Conservation (phyloP, 2,329 filamentous ascomycete species). For the Epichloe baconii region DNA sequence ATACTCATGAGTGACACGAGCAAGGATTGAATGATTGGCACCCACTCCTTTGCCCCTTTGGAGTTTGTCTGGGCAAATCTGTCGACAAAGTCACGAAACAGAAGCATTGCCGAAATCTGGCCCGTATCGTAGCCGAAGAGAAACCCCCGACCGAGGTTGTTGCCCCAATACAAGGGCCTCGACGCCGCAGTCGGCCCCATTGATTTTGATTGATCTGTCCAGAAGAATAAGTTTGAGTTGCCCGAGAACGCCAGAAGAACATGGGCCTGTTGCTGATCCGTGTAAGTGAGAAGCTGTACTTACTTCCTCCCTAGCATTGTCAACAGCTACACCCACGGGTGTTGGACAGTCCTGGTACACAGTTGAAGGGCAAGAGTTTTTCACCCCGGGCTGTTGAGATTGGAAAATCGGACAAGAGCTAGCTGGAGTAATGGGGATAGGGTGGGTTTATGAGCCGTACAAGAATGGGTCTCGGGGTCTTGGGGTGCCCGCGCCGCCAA, state of each 20-base stretch:
- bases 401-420: not conserved
- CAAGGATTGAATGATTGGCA: conserved; percentile 32
- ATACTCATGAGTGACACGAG: conserved; percentile 45
- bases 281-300: not conserved
- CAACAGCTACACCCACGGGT: not conserved
- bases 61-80: conserved; percentile 37
- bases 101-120: conserved; percentile 39
- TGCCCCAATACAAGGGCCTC: conserved; percentile 30
- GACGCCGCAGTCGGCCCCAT: conserved; percentile 28
- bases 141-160: conserved; percentile 45
- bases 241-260: not conserved
- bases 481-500: not conserved
- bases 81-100: conserved; percentile 39
- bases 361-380: not conserved
- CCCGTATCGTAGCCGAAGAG: conserved; percentile 53
- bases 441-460: not conserved
- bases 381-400: not conserved
- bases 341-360: not conserved
- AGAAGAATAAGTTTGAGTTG: not conserved
- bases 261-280: not conserved
- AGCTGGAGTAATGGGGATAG: not conserved
- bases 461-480: not conserved
- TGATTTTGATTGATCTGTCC: conserved; percentile 26
- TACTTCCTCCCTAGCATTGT: conserved; percentile 3
- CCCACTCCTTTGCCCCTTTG: conserved; percentile 26